Evolutionary conservation across 768 basidiomycete genomes (phyloP), one percentile per base, ranked within the genome.

Genomic region (Boletus coccyginus): DNA sequence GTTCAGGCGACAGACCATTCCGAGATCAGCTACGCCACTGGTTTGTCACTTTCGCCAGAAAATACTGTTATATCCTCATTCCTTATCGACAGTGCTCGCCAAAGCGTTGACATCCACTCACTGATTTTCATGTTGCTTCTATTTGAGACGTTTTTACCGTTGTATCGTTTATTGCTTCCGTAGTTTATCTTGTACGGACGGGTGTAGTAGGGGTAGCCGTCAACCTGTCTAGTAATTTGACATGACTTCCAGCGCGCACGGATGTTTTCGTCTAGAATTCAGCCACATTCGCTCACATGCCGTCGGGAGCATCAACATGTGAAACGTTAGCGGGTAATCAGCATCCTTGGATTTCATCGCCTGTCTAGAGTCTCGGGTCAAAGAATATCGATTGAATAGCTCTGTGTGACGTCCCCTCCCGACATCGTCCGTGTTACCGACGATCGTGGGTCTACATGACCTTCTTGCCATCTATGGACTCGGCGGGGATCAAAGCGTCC

Each of bases 1-100:
- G 79, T 98, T 53, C 95, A 98, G 72, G 94, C 84, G 54, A 94
- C 90, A 43, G 93, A 93, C 43, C 75, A 56, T 56, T 76, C 75
- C 51, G 94, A 98, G 71, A 80, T 97, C 61, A 78, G 83, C 27
- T 76, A 84, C 64, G 85, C 90, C 35, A 76, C 70, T 49, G 83
- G 95, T 95, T 49, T 60, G 86, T 75, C 52, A 1, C 17, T 17
- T 17, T 5, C n/a, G 12, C 16, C 21, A 9, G 21, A 32, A 10
- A 3, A 21, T 53, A 16, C 27, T 38, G 17, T 9, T 17, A 21
- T 40, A 12, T 42, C 38, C 56, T 53, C 21, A 47, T 53, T 7
- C 16, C 12, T 35, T 57, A 29, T 40, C 13, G 31, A 32, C 38
- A 68, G 67, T 70, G 41, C 56, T 58, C 35, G 24, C 33, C 50